Evolutionary conservation across 768 basidiomycete species (phyloP), one percentile per base, ranked within the genome.

Genomic region (Paxillus ammoniavirescens): DNA sequence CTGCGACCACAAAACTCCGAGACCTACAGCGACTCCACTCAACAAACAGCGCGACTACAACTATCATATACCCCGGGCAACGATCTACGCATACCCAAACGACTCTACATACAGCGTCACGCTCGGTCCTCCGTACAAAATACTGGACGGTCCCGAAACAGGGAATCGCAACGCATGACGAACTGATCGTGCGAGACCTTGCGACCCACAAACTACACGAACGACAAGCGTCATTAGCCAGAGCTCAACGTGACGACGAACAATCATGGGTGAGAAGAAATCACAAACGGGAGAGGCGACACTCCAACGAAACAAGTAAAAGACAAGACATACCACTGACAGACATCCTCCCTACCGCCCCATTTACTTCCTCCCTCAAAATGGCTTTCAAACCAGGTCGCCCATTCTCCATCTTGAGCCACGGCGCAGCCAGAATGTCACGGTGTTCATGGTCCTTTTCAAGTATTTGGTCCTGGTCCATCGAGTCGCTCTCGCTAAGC

Each of bases 171-270:
- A 49, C 2, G 76, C 75, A 0, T 56, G 50, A 4, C 76, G 72
- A 17, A 78, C 79, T 1, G 69, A 61, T 30, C 65, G 58, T 1
- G 75, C 65, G 10, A 83, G 54, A 3, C 67, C 65, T 21, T 70
- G 68, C 0, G 79, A 73, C 3, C 82, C 82, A 47, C 82, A 84
- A 0, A 82, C 82, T 83, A 14, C 4, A 5, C 9, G 35, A 9
- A 9, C 23, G 21, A 42, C 4, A 43, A 26, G 13, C 23, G 14
- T 9, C 30, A 28, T 35, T 6, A 36, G 17, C 18, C 8, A 37
- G 5, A 26, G 5, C 26, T 35, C 17, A 5, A 14, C 26, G n/a
- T 13, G 15, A 9, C 21, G 7, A 5, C 7, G 14, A 23, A 17
- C 28, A 9, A 14, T 4, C 6, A 10, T 12, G 23, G 53, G 10